phyloP scores from a whole-genome alignment of 129 eudicot genomes.

The Kitagawia praeruptora region DNA sequence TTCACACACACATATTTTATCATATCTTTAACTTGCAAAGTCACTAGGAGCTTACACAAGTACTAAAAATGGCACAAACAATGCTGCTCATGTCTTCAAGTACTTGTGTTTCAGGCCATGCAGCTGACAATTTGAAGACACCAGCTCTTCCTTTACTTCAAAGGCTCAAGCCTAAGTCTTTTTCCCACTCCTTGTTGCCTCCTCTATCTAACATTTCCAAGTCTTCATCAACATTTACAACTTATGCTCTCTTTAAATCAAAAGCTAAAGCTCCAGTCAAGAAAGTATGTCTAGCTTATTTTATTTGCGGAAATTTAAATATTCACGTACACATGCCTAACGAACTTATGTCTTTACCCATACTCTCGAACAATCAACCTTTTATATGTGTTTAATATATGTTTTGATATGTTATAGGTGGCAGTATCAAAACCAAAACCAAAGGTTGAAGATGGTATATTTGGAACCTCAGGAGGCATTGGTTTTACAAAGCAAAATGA shows the following conservation, averaged over 20 bases:
- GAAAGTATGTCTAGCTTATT: slow-evolving; percentile 31
- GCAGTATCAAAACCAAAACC: slow-evolving; percentile 33
- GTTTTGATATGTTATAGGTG: slow-evolving; percentile 7
- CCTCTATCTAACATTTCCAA: slow-evolving; percentile 19
- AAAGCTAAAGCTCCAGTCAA: slow-evolving; percentile 75
- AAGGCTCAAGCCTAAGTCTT: slow-evolving; percentile 53
- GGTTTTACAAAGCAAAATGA: slow-evolving; percentile 97
- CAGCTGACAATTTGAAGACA: slow-evolving; percentile 9
- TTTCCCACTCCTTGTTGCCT: slow-evolving; percentile 37
- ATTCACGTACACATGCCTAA: not conserved
- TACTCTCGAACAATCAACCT: not conserved
- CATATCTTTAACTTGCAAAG: not conserved
- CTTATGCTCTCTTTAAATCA: slow-evolving; percentile 74
- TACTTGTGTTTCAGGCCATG: slow-evolving; percentile 25
- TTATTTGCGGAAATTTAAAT: not conserved
- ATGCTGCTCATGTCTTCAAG: slow-evolving; percentile 57
- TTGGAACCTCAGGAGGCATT: slow-evolving; percentile 95
- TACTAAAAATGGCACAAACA: slow-evolving; percentile 58
- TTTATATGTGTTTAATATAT: not conserved
- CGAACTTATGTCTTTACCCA: not conserved
- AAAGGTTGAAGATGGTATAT: slow-evolving; percentile 89
- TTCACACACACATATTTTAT: not conserved
- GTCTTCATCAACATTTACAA: slow-evolving; percentile 20
- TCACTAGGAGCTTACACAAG: not conserved
- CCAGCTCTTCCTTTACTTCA: slow-evolving; percentile 33